phyloP scores from a whole-genome alignment of 2,329 filamentous ascomycete genomes.

The Pseudopithomyces chartarum region DNA sequence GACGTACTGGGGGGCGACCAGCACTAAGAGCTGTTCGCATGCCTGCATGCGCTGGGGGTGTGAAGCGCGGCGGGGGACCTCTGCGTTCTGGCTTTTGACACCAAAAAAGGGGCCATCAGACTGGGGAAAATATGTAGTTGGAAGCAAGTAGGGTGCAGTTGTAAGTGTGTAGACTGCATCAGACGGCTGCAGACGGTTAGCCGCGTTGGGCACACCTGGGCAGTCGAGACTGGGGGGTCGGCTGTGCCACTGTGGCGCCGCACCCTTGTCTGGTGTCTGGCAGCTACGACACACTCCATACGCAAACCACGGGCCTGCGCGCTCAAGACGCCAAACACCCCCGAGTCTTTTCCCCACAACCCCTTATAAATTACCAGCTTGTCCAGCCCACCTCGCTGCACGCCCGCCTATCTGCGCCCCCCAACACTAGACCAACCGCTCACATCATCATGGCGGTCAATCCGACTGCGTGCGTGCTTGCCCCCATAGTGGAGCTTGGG shows the following conservation, averaged over 20 bases:
- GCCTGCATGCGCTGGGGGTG: too few species aligned
- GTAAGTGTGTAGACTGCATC: not conserved
- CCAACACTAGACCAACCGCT: not conserved
- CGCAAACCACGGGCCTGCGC: constrained; percentile 2
- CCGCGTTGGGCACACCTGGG: not conserved
- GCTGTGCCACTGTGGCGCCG: constrained; percentile 8
- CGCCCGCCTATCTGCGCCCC: not conserved
- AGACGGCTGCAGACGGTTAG: not conserved
- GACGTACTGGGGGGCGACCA: constrained; percentile 18
- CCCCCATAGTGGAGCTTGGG: constrained; percentile 4
- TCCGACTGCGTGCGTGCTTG: constrained; percentile 46
- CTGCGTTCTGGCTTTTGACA: too few species aligned
- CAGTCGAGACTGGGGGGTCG: not conserved
- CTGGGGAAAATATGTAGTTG: too few species aligned
- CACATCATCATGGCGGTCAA: constrained; percentile 43
- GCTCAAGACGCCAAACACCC: not conserved
- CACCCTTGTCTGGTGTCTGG: constrained; percentile 2
- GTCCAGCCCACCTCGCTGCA: not conserved
- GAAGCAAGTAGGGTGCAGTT: too few species aligned
- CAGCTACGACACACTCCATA: constrained; percentile 7
- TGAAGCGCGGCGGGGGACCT: too few species aligned
- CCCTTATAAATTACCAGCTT: not conserved
- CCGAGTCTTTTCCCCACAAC: not conserved
- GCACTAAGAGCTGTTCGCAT: too few species aligned
- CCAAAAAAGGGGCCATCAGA: too few species aligned